Evolutionary conservation across 371 early-diverging fungal genomes (phyloP), one percentile per base, ranked within the genome.

Genomic region (Mortierella sp.): DNA sequence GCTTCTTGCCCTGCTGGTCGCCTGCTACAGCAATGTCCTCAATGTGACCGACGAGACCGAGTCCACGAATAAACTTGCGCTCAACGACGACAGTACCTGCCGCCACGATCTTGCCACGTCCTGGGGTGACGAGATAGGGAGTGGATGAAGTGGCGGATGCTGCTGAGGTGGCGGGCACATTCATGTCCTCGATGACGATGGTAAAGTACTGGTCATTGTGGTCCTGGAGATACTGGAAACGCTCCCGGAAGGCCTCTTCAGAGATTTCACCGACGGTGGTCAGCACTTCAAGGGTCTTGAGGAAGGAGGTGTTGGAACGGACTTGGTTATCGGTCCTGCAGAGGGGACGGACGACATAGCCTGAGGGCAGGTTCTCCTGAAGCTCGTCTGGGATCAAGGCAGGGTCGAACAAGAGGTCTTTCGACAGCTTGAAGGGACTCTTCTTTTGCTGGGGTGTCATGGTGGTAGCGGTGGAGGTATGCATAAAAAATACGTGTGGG

Each of bases 11-110:
- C 71, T 97, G 96, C 78, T 95, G 93, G 38, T 93, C 91, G 52
- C 87, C 85, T 53, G 91, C 88, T 19, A 97, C 96, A 27, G 97
- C 99, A 74, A 99, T 97, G 71, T 98, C 98, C 81, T 93, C 92
- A 58, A 94, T 94, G 55, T 94, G 93, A 0, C 91, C 97, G 49
- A 89, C 95, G 24, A 91, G 69, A 1, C 97, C 98, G 62, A 92
- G 90, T 60, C 85, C 82, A 61, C 93, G 95, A 27, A 98, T 91
- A 71, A 99, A 97, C 84, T 99, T 99, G 64, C 94, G 91, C 80
- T 99, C 99, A 21, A 96, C 87, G 26, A 99, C 72, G 41, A 99
- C 84, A 13, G 98, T 97, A 46, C 98, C 99, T 19, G 94, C 91
- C 1, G 94, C 99, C n/a, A 95, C 94, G 54, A 99, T 90, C 53